A percentile compares a stretch with the other conserved stretches of the same genome.
Conservation (phyloP, 2,329 filamentous ascomycete species). For the Venturia nashicola region DNA sequence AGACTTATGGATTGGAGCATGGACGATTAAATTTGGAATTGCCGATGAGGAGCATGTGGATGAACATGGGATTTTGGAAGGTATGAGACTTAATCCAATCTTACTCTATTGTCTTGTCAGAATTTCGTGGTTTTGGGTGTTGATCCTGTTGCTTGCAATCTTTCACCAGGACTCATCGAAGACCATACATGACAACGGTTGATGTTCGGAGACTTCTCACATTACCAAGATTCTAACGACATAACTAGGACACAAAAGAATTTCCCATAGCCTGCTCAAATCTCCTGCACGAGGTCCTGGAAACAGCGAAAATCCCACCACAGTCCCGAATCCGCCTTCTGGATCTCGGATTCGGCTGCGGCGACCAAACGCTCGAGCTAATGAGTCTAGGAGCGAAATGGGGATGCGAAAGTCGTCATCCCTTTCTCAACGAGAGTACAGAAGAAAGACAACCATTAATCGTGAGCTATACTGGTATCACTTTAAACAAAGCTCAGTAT, state of each 20-base stretch:
- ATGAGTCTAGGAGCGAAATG: background rate
- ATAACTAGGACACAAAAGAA: conserved; percentile 16
- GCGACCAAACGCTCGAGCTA: conserved; percentile 37
- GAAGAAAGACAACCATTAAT: conserved; percentile 14
- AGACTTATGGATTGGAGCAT: conserved; percentile 40
- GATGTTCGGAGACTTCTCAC: background rate
- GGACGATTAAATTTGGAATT: conserved; percentile 41
- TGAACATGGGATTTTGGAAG: conserved; percentile 52
- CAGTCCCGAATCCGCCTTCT: conserved; percentile 22
- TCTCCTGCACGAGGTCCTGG: conserved; percentile 36
- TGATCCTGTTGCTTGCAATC: too few species aligned
- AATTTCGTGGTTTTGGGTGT: too few species aligned
- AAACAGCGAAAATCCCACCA: conserved; percentile 19
- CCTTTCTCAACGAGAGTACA: conserved; percentile 1
- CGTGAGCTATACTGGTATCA: conserved; percentile 39
- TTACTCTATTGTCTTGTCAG: background rate
- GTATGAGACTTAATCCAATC: conserved; percentile 14
- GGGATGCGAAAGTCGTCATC: background rate
- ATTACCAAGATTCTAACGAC: background rate
- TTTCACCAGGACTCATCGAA: too few species aligned
- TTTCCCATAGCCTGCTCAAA: conserved; percentile 37
- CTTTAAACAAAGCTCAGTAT: conserved; percentile 35
- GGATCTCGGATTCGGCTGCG: conserved; percentile 48
- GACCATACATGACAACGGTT: too few species aligned
- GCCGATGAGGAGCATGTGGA: conserved; percentile 44